A percentile compares a stretch with the other conserved stretches of the same genome.
These are phyloP conservation scores for Xylaria curta DNA, from an alignment of 495 filamentous ascomycete genomes.

Conservation along the genomic window DNA sequence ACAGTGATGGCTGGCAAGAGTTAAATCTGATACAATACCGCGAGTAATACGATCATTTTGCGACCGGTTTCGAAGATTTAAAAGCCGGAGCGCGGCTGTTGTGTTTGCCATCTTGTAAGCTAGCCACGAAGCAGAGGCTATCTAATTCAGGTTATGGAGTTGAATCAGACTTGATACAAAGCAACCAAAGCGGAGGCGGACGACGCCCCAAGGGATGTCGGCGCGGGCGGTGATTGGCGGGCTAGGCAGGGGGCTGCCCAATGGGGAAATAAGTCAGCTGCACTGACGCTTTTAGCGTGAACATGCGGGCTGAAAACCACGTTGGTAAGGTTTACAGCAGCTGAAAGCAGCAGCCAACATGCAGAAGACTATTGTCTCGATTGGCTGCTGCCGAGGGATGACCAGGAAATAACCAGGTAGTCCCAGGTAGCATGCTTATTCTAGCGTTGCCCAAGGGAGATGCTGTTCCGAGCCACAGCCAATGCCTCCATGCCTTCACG, in stretches of 20 bases:
- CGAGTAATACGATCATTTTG: slow-evolving; percentile 23
- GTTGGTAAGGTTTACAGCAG: slow-evolving; percentile 30
- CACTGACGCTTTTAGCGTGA: slow-evolving; percentile 31
- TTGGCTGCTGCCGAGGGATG: slow-evolving; percentile 26
- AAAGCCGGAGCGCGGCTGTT: slow-evolving; percentile 26
- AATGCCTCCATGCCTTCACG: no score
- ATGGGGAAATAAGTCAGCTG: slow-evolving; percentile 40
- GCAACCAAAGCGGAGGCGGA: slow-evolving; percentile 33
- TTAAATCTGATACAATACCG: slow-evolving; percentile 7
- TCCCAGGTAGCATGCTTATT: slow-evolving; percentile 16
- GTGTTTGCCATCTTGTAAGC: slow-evolving; percentile 24
- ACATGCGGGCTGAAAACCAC: slow-evolving; percentile 39
- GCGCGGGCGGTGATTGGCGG: slow-evolving; percentile 32
- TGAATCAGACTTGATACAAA: slow-evolving; percentile 30
- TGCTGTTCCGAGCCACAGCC: slow-evolving; percentile 4
- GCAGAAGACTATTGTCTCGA: slow-evolving; percentile 37
- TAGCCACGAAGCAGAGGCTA: slow-evolving; percentile 27
- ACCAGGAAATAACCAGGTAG: slow-evolving; percentile 19
- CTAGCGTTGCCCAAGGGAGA: slow-evolving; percentile 10
- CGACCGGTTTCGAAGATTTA: slow-evolving; percentile 26
- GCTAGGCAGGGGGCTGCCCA: slow-evolving; percentile 29
- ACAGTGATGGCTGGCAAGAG: slow-evolving; percentile 17
- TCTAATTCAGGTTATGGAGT: slow-evolving; percentile 29
- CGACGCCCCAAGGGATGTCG: slow-evolving; percentile 20
- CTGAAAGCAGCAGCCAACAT: slow-evolving; percentile 39